Conservation (phyloP, 2,329 filamentous ascomycete genomes). For the Nothomitra cinnamomea region DNA sequence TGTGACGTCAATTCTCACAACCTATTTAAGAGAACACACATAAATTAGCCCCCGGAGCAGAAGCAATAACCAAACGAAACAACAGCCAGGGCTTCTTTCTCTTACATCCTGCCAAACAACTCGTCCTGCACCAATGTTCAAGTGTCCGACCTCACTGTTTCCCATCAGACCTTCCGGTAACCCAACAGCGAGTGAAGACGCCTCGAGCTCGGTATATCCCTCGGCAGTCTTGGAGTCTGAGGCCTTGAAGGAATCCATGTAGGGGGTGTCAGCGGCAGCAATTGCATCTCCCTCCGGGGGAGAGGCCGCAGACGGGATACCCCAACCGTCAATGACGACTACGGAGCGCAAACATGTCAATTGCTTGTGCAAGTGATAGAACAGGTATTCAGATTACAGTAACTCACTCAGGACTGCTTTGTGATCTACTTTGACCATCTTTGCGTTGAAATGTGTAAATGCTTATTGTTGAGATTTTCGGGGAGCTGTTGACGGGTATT, state of each 20-base stretch:
- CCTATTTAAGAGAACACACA: conserved; percentile 27
- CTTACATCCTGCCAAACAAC: conserved; percentile 79
- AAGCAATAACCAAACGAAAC: not conserved
- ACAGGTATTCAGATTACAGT: conserved; percentile 29
- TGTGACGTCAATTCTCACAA: conserved; percentile 86
- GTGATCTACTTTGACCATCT: conserved; percentile 50
- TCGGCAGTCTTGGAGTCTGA: conserved; percentile 53
- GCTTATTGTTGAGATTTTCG: not conserved
- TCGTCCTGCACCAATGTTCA: conserved; percentile 94
- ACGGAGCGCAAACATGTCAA: conserved; percentile 34
- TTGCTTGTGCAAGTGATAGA: conserved; percentile 40
- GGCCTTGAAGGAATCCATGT: conserved; percentile 73
- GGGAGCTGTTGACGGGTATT: not conserved
- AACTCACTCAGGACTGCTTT: conserved; percentile 49
- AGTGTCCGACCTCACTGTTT: conserved; percentile 93
- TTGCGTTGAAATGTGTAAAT: conserved; percentile 10
- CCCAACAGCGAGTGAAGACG: conserved; percentile 87
- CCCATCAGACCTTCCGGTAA: conserved; percentile 96
- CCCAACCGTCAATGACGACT: conserved; percentile 99
- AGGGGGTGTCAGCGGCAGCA: conserved; percentile 76
- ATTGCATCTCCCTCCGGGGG: conserved; percentile 89
- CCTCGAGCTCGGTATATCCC: conserved; percentile 84
- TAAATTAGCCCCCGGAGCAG: not conserved
- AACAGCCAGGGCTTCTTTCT: not conserved
- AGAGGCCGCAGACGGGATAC: conserved; percentile 63